Evolutionary conservation across 495 filamentous ascomycete genomes (phyloP).

Genomic region (Xylaria bambusicola): DNA sequence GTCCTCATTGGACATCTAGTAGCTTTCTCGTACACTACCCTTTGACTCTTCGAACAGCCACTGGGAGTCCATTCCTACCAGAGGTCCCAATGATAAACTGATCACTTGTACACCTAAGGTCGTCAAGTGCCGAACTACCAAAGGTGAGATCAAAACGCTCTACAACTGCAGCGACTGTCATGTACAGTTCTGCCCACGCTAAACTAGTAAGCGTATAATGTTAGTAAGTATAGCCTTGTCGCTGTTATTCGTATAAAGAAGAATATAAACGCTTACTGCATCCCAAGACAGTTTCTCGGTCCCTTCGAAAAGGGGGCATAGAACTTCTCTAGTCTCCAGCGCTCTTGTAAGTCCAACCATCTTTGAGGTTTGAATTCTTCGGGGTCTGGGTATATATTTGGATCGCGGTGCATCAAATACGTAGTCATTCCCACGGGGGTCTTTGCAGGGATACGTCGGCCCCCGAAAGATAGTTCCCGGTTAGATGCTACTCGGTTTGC

Average conservation of each 20-base stretch:
- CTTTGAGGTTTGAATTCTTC: slow-evolving; percentile 18
- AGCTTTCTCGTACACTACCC: too few species aligned
- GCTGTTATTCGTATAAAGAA: too few species aligned
- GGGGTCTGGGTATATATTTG: slow-evolving; percentile 18
- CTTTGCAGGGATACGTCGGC: slow-evolving; percentile 49
- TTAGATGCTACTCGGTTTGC: slow-evolving; percentile 39
- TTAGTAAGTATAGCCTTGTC: neutral
- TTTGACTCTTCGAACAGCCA: too few species aligned
- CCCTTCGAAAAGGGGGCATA: slow-evolving; percentile 33
- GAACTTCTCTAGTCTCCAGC: slow-evolving; percentile 21
- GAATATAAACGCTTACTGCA: slow-evolving; percentile 37
- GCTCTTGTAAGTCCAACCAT: slow-evolving; percentile 20
- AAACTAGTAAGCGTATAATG: neutral
- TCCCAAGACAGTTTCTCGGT: slow-evolving; percentile 31
- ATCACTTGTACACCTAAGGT: neutral
- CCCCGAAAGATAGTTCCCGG: slow-evolving; percentile 36
- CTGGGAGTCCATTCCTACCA: neutral
- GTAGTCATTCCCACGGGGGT: slow-evolving; percentile 36
- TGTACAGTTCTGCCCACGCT: neutral
- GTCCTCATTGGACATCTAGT: too few species aligned
- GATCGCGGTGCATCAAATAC: slow-evolving; percentile 30
- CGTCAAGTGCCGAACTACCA: neutral
- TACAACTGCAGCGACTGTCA: neutral
- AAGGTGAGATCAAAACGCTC: neutral
- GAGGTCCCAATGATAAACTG: neutral